Evolutionary conservation across 2,329 filamentous ascomycete species (phyloP), one percentile per base, ranked within the genome.

Genomic region (Cadophora sp.): DNA sequence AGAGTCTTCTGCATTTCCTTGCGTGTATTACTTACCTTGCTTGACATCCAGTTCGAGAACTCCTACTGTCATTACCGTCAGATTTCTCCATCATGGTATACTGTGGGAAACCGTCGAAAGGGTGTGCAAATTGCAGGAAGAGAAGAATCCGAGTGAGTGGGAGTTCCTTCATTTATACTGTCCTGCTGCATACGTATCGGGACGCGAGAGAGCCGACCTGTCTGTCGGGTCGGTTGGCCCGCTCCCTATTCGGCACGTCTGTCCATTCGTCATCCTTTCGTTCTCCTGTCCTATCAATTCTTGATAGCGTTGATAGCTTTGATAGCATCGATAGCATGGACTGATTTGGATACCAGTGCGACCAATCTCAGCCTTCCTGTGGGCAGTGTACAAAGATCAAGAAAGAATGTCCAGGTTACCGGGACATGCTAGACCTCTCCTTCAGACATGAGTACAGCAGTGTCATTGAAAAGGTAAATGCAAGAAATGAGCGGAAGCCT

Each of bases 41-140:
- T 31, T 16, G 16, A 31, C 31, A 31, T n/a, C 26, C 26, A 7
- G 9, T 3, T 31, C 11, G 43, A 34, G 22, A 3, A 24, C 14
- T 8, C 31, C 34, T 4, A 27, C 51, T 51, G 16, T 51, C 26
- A 4, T 48, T 56, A 12, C 19, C 7, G 9, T 19, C 34, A 59
- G 26, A 22, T 4, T 19, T 55, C 5, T 6, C 4, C 26, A 48
- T 55, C 31, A 68, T 64, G 62, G 19, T 86, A 26, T 66, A 86
- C 74, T 86, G 84, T 69, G 85, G 85, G n/a, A 86, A 85, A 73
- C 85, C 85, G 55, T 86, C 84, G 50, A 86, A 85, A 72, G 85
- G 85, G 46, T 87, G 85, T 77, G 84, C 81, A 68, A 82, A 79
- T 71, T 87, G 85, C 72, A 82, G 85, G 68, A 81, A 83, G 73